phyloP scores from a whole-genome alignment of 371 early-diverging fungal genomes.

The Lichtheimia corymbifera region DNA sequence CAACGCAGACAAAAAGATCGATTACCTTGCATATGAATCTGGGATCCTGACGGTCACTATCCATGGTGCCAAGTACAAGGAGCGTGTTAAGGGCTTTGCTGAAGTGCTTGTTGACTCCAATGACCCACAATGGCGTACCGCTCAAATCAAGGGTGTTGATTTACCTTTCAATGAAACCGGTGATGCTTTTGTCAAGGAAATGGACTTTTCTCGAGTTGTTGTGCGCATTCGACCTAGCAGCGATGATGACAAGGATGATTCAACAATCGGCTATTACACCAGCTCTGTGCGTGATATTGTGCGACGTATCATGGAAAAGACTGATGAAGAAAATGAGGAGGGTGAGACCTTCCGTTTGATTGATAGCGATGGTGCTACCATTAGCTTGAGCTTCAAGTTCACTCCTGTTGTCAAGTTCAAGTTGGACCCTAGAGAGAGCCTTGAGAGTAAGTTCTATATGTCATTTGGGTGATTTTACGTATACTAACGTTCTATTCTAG shows the following conservation, averaged over 20 bases:
- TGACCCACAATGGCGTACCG: constrained; percentile 43
- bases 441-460: constrained; percentile 31
- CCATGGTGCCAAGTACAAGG: constrained; percentile 28
- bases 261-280: constrained; percentile 19
- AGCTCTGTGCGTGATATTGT: constrained; percentile 33
- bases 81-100: constrained; percentile 23
- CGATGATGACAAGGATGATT: constrained; percentile 42
- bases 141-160: constrained; percentile 36
- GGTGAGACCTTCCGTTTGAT: constrained; percentile 30
- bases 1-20: constrained; percentile 30
- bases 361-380: constrained; percentile 31
- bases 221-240: constrained; percentile 35
- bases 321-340: constrained; percentile 21
- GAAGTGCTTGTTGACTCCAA: constrained; percentile 46
- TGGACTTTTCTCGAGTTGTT: constrained; percentile 46
- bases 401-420: constrained; percentile 46
- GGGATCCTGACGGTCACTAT: constrained; percentile 47
- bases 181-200: constrained; percentile 49
- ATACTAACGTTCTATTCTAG: constrained; percentile 13
- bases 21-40: constrained; percentile 44
- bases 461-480: neutral
- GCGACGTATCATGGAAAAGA: constrained; percentile 28
- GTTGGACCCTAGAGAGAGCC: constrained; percentile 46
- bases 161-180: constrained; percentile 45
- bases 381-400: constrained; percentile 39